A percentile compares a stretch with the other conserved stretches of the same genome.
Evolutionary conservation across 768 basidiomycete species (phyloP).

Genomic region (Auricularia auricula-judae): DNA sequence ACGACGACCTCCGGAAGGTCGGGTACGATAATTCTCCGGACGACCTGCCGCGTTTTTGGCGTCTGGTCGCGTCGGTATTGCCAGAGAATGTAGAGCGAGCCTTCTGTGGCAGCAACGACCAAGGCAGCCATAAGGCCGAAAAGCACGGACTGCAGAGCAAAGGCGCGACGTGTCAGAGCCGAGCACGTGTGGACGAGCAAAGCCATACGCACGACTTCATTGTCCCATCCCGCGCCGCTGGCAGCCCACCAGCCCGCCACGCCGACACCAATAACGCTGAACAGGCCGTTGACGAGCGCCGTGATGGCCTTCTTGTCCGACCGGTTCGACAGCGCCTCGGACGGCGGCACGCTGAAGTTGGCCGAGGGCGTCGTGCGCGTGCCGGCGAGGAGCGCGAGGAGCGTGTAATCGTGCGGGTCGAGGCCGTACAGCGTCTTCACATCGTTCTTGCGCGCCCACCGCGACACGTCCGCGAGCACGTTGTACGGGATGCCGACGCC

Average conservation of each 20-base stretch:
- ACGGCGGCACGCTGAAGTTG: slow-evolving; percentile 41
- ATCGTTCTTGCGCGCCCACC: slow-evolving; percentile 57
- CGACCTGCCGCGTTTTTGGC: no score
- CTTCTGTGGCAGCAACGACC: slow-evolving; percentile 62
- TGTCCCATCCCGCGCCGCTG: slow-evolving; percentile 46
- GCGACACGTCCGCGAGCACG: slow-evolving; percentile 46
- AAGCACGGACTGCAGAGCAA: slow-evolving; percentile 33
- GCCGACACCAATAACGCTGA: slow-evolving; percentile 58
- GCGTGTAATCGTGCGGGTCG: slow-evolving; percentile 45
- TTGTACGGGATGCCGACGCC: slow-evolving; percentile 47
- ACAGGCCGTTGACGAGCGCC: slow-evolving; percentile 55
- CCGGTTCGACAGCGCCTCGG: slow-evolving; percentile 31
- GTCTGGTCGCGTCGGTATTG: slow-evolving; percentile 14
- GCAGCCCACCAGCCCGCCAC: slow-evolving; percentile 67
- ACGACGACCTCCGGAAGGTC: no score
- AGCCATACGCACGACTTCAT: slow-evolving; percentile 58
- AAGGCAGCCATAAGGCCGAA: slow-evolving; percentile 49
- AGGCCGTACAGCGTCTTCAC: slow-evolving; percentile 31
- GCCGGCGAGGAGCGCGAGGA: slow-evolving; percentile 69
- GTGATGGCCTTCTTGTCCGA: slow-evolving; percentile 56
- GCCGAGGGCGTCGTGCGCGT: slow-evolving; percentile 69
- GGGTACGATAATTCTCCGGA: no score
- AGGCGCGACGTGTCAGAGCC: neutral
- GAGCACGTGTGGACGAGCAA: slow-evolving; percentile 4
- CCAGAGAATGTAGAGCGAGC: slow-evolving; percentile 64